Conservation (phyloP, 2,329 filamentous ascomycete species). For the Ophiostoma triangulosporum region DNA sequence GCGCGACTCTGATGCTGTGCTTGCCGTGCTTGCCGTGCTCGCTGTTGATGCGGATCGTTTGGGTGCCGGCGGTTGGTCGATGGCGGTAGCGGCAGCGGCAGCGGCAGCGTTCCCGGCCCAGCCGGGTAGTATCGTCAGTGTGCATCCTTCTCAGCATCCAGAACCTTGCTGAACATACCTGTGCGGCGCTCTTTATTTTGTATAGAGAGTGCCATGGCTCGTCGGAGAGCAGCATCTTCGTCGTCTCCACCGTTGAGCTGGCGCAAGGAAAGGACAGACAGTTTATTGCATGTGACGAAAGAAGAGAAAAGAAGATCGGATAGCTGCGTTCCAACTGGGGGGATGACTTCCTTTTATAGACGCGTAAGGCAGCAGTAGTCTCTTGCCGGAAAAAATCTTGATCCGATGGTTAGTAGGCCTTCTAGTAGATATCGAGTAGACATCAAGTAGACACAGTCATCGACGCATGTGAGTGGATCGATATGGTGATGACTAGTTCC, state of each 20-base stretch:
- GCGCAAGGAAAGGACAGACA: conserved; percentile 11
- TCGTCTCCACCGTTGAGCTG: conserved; percentile 25
- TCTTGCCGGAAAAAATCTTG: not conserved
- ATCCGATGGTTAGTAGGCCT: too few relatives aligned
- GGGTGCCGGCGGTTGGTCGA: not conserved
- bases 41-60: not conserved
- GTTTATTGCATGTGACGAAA: conserved; percentile 13
- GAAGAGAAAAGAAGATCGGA: not conserved
- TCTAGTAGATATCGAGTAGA: too few relatives aligned
- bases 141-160: not conserved
- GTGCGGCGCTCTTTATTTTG: conserved; percentile 13
- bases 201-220: conserved; percentile 47
- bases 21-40: not conserved
- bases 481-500: too few relatives aligned
- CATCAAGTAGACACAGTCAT: too few relatives aligned
- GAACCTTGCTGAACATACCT: not conserved
- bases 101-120: not conserved
- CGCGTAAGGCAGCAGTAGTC: not conserved
- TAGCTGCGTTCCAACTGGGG: too few relatives aligned
- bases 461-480: too few relatives aligned
- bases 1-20: not conserved
- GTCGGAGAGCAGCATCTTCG: conserved; percentile 44
- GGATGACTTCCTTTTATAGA: not conserved
- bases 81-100: too few relatives aligned
- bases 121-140: too few relatives aligned